A percentile compares a stretch with the other conserved stretches of the same genome.
These are phyloP conservation scores for Hypoxylon rubiginosum DNA, from an alignment of 2,329 filamentous ascomycete species.

Conservation along the genomic window DNA sequence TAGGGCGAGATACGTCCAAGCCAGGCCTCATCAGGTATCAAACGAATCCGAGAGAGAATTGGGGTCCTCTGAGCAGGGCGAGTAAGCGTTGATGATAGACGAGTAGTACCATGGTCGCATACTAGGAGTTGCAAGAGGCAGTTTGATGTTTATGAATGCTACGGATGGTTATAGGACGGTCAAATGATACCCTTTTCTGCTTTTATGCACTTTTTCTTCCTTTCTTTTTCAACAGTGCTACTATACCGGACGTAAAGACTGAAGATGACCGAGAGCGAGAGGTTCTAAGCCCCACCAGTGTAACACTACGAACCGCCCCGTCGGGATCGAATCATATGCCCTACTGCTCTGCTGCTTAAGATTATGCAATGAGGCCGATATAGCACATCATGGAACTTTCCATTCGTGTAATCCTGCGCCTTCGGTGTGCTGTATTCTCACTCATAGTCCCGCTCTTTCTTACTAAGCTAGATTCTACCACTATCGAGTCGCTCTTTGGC, in stretches of 20 bases:
- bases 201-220: neutral
- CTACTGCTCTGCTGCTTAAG: slow-evolving; percentile 17
- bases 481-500: neutral
- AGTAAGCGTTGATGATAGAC: slow-evolving; percentile 64
- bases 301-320: slow-evolving; percentile 14
- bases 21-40: slow-evolving; percentile 88
- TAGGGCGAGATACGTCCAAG: slow-evolving; percentile 77
- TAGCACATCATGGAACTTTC: slow-evolving; percentile 24
- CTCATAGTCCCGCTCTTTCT: slow-evolving; percentile 20
- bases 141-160: slow-evolving; percentile 24
- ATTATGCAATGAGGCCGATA: slow-evolving; percentile 32
- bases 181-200: slow-evolving; percentile 48
- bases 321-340: slow-evolving; percentile 16
- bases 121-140: slow-evolving; percentile 19
- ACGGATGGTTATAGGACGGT: slow-evolving; percentile 22
- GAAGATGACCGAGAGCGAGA: slow-evolving; percentile 12
- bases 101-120: slow-evolving; percentile 2
- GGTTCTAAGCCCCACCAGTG: slow-evolving; percentile 20
- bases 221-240: neutral
- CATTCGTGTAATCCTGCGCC: neutral
- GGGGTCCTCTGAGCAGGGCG: slow-evolving; percentile 83
- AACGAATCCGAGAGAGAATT: slow-evolving; percentile 89
- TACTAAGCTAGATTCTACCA: slow-evolving; percentile 19
- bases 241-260: no score
- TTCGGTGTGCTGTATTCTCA: neutral